These are phyloP conservation scores for Geotrichum candidum DNA, from an alignment of 1,139 yeast species.

Conservation along the genomic window DNA sequence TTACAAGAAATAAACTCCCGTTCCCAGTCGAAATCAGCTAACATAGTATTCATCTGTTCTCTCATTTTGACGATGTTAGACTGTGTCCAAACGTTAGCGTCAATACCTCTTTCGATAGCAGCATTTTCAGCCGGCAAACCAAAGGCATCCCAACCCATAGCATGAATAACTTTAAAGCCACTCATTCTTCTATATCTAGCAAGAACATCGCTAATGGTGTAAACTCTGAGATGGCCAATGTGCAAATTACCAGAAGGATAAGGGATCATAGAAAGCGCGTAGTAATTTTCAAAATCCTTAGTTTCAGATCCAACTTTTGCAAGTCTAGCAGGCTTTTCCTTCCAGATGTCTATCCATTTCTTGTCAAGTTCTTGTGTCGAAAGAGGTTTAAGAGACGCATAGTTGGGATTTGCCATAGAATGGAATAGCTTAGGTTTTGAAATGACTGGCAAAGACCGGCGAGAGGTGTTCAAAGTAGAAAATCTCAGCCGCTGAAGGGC, in stretches of 20 bases:
- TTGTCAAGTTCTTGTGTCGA: slow-evolving; percentile 22
- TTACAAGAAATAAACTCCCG: slow-evolving; percentile 80
- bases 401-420: neutral
- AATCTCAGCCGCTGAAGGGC: neutral
- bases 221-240: slow-evolving; percentile 90
- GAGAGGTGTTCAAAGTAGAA: neutral
- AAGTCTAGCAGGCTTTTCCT: slow-evolving; percentile 23
- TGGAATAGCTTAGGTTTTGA: neutral
- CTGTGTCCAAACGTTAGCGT: slow-evolving; percentile 79
- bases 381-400: slow-evolving; percentile 10
- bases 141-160: slow-evolving; percentile 99
- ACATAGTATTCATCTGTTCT: slow-evolving; percentile 67
- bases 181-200: slow-evolving; percentile 71
- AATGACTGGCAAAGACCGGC: neutral
- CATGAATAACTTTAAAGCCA: slow-evolving; percentile 78
- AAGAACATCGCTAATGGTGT: slow-evolving; percentile 80
- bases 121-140: slow-evolving; percentile 98
- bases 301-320: slow-evolving; percentile 16
- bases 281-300: slow-evolving; percentile 44
- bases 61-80: slow-evolving; percentile 77
- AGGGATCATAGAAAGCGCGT: slow-evolving; percentile 84
- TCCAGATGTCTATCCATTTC: slow-evolving; percentile 35
- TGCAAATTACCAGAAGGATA: slow-evolving; percentile 91
- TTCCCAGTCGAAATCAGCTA: slow-evolving; percentile 92
- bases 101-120: slow-evolving; percentile 76